These are phyloP conservation scores for Metarhizium rileyi DNA, from an alignment of 2,329 filamentous ascomycete genomes.

Conservation along the genomic window DNA sequence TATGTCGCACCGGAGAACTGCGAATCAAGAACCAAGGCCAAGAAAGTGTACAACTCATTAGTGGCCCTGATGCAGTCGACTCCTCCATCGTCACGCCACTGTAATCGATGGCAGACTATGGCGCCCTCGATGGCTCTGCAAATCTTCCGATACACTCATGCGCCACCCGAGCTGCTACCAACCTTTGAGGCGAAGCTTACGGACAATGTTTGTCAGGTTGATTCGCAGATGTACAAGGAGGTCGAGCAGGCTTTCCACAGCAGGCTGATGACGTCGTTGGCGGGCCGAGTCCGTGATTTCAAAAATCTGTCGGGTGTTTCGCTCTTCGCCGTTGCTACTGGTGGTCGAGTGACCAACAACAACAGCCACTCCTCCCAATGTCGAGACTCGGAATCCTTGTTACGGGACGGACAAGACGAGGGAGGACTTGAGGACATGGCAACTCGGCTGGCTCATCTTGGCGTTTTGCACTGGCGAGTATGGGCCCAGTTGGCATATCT, in stretches of 20 bases:
- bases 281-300: constrained; percentile 41
- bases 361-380: constrained; percentile 21
- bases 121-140: constrained; percentile 45
- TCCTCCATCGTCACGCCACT: constrained; percentile 28
- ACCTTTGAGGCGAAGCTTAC: constrained; percentile 41
- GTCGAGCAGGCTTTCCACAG: constrained; percentile 40
- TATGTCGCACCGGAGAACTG: constrained; percentile 27
- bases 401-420: constrained; percentile 39
- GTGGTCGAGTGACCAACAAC: constrained; percentile 33
- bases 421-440: constrained; percentile 57
- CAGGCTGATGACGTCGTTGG: constrained; percentile 39
- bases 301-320: constrained; percentile 41
- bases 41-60: constrained; percentile 42
- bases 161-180: constrained; percentile 36
- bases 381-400: constrained; percentile 23
- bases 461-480: constrained; percentile 80
- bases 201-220: constrained; percentile 32
- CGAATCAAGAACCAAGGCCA: constrained; percentile 34
- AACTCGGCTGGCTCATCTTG: constrained; percentile 70
- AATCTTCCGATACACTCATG: constrained; percentile 47
- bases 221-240: constrained; percentile 34
- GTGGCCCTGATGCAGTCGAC: constrained; percentile 46
- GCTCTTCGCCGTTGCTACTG: constrained; percentile 46
- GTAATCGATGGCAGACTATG: constrained; percentile 42
- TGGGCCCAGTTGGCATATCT: constrained; percentile 70